A percentile compares a stretch with the other conserved stretches of the same genome.
Conservation (phyloP, 208 protist genomes). For the Kentomonas sorsogonicus region DNA sequence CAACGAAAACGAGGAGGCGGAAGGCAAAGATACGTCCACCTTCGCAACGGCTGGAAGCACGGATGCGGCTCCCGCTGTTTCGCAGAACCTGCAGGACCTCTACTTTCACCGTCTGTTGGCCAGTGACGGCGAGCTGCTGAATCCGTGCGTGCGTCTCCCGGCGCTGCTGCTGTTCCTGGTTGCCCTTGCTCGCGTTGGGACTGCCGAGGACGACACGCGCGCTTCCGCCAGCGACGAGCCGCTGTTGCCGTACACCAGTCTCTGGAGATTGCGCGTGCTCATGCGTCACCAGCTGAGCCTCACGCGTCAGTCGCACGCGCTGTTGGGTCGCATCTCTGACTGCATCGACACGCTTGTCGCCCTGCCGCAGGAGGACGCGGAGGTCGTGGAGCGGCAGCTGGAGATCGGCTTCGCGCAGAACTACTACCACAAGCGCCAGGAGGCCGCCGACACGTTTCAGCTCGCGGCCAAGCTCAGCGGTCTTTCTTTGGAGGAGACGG, state of each 20-base stretch:
- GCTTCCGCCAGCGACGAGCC: conserved; percentile 4
- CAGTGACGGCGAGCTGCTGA: conserved; percentile 79
- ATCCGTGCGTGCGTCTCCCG: conserved; percentile 51
- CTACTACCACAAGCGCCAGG: conserved; percentile 82
- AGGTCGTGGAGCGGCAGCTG: conserved; percentile 59
- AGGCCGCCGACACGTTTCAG: conserved; percentile 62
- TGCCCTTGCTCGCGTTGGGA: conserved; percentile 24
- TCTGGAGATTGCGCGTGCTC: conserved; percentile 71
- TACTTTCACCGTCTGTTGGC: conserved; percentile 77
- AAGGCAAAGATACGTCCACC: neutral
- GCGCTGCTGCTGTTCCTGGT: conserved; percentile 61
- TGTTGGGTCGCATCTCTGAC: conserved; percentile 56
- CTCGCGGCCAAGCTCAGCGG: conserved; percentile 57
- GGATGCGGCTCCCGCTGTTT: neutral
- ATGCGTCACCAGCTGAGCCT: conserved; percentile 81
- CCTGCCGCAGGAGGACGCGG: conserved; percentile 26
- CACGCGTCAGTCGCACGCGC: conserved; percentile 57
- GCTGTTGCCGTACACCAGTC: conserved; percentile 34
- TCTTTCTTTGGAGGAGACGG: conserved; percentile 60
- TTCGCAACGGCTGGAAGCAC: neutral
- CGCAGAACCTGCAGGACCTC: conserved; percentile 27
- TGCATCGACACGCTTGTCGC: conserved; percentile 65
- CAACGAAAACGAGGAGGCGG: conserved; percentile 10
- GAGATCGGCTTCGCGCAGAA: conserved; percentile 81
- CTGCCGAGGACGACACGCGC: neutral